Evolutionary conservation across 164 flowering plant genomes (phyloP).

Genomic region (Magnolia officinalis): DNA sequence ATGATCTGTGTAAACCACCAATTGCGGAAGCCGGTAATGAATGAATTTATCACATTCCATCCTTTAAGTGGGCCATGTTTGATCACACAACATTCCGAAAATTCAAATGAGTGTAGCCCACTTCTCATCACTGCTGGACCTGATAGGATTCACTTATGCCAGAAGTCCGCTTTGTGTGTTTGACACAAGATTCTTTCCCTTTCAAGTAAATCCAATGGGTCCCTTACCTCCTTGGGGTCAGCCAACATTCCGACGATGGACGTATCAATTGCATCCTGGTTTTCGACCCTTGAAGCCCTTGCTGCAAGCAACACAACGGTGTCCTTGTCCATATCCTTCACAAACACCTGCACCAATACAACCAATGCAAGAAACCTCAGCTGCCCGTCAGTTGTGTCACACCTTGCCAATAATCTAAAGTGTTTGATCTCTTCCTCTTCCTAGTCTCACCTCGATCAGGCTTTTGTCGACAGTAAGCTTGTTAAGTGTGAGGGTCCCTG

Average conservation of each 20-base stretch:
- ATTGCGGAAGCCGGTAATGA: too few species aligned
- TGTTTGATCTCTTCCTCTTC: background rate
- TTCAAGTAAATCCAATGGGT: too few species aligned
- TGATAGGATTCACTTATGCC: background rate
- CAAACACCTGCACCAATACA: slow-evolving; percentile 24
- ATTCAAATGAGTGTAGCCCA: too few species aligned
- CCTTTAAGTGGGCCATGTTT: too few species aligned
- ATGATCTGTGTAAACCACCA: too few species aligned
- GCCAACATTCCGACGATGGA: slow-evolving; percentile 41
- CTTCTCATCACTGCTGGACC: too few species aligned
- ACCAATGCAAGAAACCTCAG: background rate
- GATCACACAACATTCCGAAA: too few species aligned
- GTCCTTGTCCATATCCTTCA: slow-evolving; percentile 33
- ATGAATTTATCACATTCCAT: too few species aligned
- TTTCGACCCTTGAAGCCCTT: slow-evolving; percentile 42
- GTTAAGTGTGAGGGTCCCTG: slow-evolving; percentile 92
- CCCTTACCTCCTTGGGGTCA: slow-evolving; percentile 40
- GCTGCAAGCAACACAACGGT: slow-evolving; percentile 30
- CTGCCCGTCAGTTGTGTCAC: background rate
- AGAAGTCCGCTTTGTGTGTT: background rate
- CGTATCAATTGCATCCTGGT: slow-evolving; percentile 47
- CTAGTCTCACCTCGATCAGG: slow-evolving; percentile 30
- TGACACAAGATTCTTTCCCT: too few species aligned
- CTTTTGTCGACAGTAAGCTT: slow-evolving; percentile 75
- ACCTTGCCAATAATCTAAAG: background rate